A percentile compares a stretch with the other conserved stretches of the same genome.
These are phyloP conservation scores for Coemansia sp. DNA, from an alignment of 192 early-diverging fungal genomes.

Conservation along the genomic window DNA sequence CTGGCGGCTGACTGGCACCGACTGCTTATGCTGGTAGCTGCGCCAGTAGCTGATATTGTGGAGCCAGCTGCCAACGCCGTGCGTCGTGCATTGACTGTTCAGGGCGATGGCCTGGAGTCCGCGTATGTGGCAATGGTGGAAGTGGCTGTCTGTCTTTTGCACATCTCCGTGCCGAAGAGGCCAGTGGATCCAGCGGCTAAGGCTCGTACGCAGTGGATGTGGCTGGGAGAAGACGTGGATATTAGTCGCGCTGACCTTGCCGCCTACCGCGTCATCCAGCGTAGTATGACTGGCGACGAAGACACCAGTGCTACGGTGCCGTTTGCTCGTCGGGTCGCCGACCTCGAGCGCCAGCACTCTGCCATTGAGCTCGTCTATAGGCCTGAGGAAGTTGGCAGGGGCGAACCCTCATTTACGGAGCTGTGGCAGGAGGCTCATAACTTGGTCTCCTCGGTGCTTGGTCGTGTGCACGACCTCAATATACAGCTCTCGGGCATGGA, in stretches of 20 bases:
- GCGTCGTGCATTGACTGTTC: constrained; percentile 7
- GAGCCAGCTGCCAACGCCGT: constrained; percentile 17
- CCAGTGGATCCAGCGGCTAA: constrained; percentile 85
- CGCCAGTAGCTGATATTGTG: not conserved
- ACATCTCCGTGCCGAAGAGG: constrained; percentile 75
- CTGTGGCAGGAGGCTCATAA: constrained; percentile 53
- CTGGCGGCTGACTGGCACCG: constrained; percentile 10
- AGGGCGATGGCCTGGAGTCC: not conserved
- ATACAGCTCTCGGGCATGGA: not conserved
- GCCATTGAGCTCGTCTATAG: constrained; percentile 50
- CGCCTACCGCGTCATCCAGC: constrained; percentile 62
- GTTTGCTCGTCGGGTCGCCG: not conserved
- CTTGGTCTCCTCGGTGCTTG: constrained; percentile 18
- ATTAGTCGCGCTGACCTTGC: constrained; percentile 60
- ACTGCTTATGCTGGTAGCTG: constrained; percentile 9
- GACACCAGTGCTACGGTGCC: constrained; percentile 24
- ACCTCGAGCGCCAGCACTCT: constrained; percentile 31
- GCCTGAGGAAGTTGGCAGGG: not conserved
- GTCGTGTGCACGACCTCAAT: constrained; percentile 18
- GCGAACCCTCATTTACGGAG: constrained; percentile 32
- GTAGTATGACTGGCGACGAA: constrained; percentile 62
- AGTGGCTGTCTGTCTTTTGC: constrained; percentile 64
- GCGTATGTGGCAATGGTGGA: constrained; percentile 20
- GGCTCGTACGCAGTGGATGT: constrained; percentile 65
- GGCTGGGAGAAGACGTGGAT: constrained; percentile 62